Evolutionary conservation across 495 filamentous ascomycete species (phyloP).

Genomic region (Aspergillus panamensis): DNA sequence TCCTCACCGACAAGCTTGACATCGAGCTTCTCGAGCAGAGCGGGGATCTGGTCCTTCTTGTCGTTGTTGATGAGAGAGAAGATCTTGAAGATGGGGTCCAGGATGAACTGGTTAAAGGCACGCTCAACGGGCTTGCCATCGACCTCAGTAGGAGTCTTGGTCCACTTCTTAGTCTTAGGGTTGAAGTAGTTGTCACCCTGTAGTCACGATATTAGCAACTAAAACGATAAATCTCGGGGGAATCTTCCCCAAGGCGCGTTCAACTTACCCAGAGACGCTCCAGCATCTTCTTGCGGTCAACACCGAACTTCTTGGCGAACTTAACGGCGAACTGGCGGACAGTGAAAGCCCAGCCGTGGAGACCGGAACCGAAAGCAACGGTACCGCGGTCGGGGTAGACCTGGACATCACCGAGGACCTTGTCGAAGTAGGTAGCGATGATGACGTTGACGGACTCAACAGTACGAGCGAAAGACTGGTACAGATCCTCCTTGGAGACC

Average conservation of each 20-base stretch:
- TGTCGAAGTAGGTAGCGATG: conserved; percentile 98
- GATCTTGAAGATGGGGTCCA: conserved; percentile 99
- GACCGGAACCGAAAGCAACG: conserved; percentile 98
- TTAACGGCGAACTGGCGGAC: conserved; percentile 94
- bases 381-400: conserved; percentile 96
- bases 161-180: conserved; percentile 99
- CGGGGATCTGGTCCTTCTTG: conserved; percentile 90
- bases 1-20: conserved; percentile 85
- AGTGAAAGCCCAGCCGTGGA: conserved; percentile 99
- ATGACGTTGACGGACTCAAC: conserved; percentile 99
- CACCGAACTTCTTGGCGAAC: conserved; percentile 99
- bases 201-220: conserved; percentile 10
- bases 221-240: conserved; percentile 9
- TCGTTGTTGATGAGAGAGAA: conserved; percentile 94
- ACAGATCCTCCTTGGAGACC: conserved; percentile 96
- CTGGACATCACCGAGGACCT: conserved; percentile 93
- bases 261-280: conserved; percentile 90
- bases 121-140: conserved; percentile 91
- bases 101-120: conserved; percentile 98
- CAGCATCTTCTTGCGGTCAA: conserved; percentile 99
- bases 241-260: background rate
- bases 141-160: conserved; percentile 64
- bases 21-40: conserved; percentile 83
- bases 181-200: conserved; percentile 99
- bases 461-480: conserved; percentile 98